Evolutionary conservation across 139 green algal species (phyloP), one percentile per base, ranked within the genome.

Genomic region (Chlorella sp.): DNA sequence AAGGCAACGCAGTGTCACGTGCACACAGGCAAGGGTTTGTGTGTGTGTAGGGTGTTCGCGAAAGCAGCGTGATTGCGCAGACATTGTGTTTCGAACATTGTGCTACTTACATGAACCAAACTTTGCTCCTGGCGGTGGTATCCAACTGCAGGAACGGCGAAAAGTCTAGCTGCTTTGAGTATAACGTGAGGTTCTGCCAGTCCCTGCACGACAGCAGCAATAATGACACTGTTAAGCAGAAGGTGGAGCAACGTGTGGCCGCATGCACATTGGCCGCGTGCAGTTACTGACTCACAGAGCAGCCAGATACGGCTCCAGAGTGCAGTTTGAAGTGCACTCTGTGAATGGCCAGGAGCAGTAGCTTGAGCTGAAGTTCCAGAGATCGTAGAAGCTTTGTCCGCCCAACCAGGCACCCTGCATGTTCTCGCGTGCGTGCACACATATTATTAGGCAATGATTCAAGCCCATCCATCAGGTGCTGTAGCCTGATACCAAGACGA

Each of bases 41-140:
- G 17, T 32, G 14, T 30, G 5, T 55, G 42, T 55, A n/a, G 6
- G 59, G 59, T 64, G 14, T 64, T 64, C 14, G 26, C n/a, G 59
- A 64, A 20, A 30, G 4, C 22, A 30, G 22, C 23, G 6, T 5
- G 26, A 64, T 64, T 10, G 4, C 23, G 59, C 23, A 31, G 26
- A 10, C 59, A 64, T 31, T 64, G 59, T 32, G 59, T 10, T 20
- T 32, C 4, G 59, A 5, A 29, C 6, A 31, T 27, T 64, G 22
- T 64, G 59, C 59, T 64, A 27, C 59, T 20, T 64, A 68, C 62
- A 68, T 68, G 62, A 42, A 68, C 62, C 62, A 68, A 6, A 68
- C 30, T 26, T 68, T 17, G 5, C 6, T 3, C 29, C 62, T 10
- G 5, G 62, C 62, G 10, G 30, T n/a, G 17, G 5, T n/a, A 36